A percentile compares a stretch with the other conserved stretches of the same genome.
Conservation (phyloP, 352 stramenopile genomes). For the Phytophthora boehmeriae region DNA sequence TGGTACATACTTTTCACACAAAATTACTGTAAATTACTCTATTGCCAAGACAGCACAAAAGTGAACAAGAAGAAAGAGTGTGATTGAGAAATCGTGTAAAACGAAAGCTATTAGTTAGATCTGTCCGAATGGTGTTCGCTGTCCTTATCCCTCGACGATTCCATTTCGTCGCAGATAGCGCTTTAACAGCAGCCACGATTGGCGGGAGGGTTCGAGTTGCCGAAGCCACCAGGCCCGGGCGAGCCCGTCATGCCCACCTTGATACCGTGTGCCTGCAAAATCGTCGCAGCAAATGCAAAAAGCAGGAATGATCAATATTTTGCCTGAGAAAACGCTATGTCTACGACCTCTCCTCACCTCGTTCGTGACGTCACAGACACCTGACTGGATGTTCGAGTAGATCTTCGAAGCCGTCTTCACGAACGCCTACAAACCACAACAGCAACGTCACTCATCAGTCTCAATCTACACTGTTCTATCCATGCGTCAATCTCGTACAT, state of each 20-base stretch:
- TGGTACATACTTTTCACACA: too few relatives aligned
- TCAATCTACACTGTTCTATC: not conserved
- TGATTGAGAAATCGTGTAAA: not conserved
- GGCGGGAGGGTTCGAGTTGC: constrained; percentile 70
- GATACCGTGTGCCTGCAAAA: constrained; percentile 78
- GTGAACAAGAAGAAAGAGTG: not conserved
- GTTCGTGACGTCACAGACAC: constrained; percentile 95
- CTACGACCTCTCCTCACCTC: constrained; percentile 61
- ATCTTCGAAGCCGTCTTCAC: constrained; percentile 97
- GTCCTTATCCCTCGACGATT: not conserved
- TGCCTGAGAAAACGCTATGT: not conserved
- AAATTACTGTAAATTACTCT: too few relatives aligned
- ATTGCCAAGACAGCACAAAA: too few relatives aligned
- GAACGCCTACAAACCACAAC: constrained; percentile 76
- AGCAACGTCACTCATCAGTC: constrained; percentile 4
- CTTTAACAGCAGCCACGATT: constrained; percentile 85
- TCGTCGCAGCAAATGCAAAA: too few relatives aligned
- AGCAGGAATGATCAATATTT: constrained; percentile 2
- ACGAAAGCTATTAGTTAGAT: constrained; percentile 24
- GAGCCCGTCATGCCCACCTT: constrained; percentile 90
- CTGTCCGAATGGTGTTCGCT: constrained; percentile 15
- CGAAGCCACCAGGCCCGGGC: constrained; percentile 75
- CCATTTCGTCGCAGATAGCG: constrained; percentile 13
- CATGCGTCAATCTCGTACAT: constrained; percentile 67
- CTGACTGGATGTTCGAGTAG: constrained; percentile 95